Evolutionary conservation across 257 asterid genomes (phyloP).

Genomic region (Handroanthus guayacan): DNA sequence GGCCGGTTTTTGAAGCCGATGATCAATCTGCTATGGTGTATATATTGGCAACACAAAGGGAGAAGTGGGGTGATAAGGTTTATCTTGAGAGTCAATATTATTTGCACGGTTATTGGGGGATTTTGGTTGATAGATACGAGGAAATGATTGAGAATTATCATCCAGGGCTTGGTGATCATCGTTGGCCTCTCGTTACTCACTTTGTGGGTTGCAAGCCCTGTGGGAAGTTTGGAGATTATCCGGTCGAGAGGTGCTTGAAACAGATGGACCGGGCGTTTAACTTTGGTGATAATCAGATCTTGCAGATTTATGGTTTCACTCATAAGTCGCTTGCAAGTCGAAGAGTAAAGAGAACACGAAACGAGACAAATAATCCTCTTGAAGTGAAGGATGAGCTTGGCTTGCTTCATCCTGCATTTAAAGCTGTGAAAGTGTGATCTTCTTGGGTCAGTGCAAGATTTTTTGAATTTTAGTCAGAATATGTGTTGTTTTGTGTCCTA

Average conservation of each 20-base stretch:
- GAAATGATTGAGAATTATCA: constrained; percentile 64
- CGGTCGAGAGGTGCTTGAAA: constrained; percentile 64
- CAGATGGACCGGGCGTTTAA: constrained; percentile 68
- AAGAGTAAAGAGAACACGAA: constrained; percentile 54
- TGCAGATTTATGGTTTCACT: constrained; percentile 62
- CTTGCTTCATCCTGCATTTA: constrained; percentile 62
- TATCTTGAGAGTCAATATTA: constrained; percentile 53
- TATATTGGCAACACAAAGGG: constrained; percentile 55
- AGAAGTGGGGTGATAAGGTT: constrained; percentile 64
- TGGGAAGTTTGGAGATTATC: constrained; percentile 64
- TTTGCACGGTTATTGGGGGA: constrained; percentile 70
- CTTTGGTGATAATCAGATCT: constrained; percentile 63
- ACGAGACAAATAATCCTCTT: constrained; percentile 56
- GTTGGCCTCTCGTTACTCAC: constrained; percentile 71
- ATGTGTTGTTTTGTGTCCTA: constrained; percentile 24
- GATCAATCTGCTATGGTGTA: constrained; percentile 73
- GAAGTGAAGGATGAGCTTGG: constrained; percentile 55
- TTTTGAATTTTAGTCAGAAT: constrained; percentile 11
- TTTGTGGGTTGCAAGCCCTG: constrained; percentile 75
- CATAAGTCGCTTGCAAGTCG: constrained; percentile 58
- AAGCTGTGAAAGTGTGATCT: constrained; percentile 44
- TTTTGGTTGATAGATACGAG: constrained; percentile 61
- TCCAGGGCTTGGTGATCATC: constrained; percentile 63
- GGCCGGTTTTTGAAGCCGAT: constrained; percentile 65
- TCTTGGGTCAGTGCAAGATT: constrained; percentile 22